Conservation (phyloP, 345 rosid species). For the Populus ilicifolia region DNA sequence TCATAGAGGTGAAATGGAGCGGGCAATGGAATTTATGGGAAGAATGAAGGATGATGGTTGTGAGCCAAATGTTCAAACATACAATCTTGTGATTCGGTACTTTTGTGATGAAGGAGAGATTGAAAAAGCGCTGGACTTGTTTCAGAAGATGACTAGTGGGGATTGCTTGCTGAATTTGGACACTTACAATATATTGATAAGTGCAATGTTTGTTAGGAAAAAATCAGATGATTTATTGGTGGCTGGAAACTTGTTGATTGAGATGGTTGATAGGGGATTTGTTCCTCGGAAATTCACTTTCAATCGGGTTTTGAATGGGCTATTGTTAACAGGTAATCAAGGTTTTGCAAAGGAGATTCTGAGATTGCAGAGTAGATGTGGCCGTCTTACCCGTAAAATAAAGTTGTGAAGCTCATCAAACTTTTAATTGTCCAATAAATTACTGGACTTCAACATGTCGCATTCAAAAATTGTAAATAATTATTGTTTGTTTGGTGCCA, state of each 20-base stretch:
- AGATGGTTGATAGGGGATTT: slow-evolving; percentile 94
- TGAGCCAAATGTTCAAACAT: slow-evolving; percentile 73
- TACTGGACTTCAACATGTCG: too few relatives aligned
- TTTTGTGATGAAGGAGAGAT: slow-evolving; percentile 65
- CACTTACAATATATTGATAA: slow-evolving; percentile 73
- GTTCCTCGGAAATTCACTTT: slow-evolving; percentile 69
- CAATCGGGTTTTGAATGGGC: slow-evolving; percentile 77
- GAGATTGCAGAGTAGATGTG: slow-evolving; percentile 62
- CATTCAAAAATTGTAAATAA: too few relatives aligned
- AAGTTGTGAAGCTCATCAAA: slow-evolving; percentile 14
- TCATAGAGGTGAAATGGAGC: slow-evolving; percentile 61
- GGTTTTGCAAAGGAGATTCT: slow-evolving; percentile 65
- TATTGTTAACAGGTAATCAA: slow-evolving; percentile 80
- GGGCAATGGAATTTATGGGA: slow-evolving; percentile 55
- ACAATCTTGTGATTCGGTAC: slow-evolving; percentile 65
- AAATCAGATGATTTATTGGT: slow-evolving; percentile 63
- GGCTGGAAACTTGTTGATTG: slow-evolving; percentile 75
- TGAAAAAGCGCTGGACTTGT: slow-evolving; percentile 57
- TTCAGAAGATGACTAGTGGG: slow-evolving; percentile 58
- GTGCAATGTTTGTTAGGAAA: slow-evolving; percentile 87
- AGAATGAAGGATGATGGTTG: slow-evolving; percentile 67
- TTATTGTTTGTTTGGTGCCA: too few relatives aligned
- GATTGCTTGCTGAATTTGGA: slow-evolving; percentile 83
- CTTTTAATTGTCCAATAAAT: not conserved
- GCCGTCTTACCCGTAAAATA: slow-evolving; percentile 40